Conservation (phyloP, 2,329 filamentous ascomycete species). For the Fusarium fujikuroi region DNA sequence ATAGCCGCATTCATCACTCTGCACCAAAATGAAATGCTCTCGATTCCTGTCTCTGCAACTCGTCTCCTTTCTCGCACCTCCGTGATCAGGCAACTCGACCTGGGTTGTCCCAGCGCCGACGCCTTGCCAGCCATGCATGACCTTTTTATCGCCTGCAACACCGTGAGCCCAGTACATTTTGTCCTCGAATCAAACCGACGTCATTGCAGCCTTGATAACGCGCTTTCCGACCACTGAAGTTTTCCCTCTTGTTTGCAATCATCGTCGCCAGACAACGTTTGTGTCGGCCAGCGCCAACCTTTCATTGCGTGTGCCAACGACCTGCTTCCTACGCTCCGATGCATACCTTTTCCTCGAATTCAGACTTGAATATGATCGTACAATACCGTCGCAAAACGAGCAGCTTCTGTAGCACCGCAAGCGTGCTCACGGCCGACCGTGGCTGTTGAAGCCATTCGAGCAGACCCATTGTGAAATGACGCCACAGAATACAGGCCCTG, state of each 20-base stretch:
- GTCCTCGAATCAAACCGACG: background rate
- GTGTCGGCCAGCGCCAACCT: background rate
- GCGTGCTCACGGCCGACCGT: background rate
- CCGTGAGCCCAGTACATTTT: background rate
- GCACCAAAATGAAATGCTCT: background rate
- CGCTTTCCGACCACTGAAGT: too few relatives aligned
- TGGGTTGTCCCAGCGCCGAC: background rate
- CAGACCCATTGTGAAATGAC: background rate
- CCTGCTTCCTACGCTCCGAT: rapidly evolving
- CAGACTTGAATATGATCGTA: background rate
- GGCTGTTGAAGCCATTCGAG: rapidly evolving
- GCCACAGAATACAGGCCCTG: too few relatives aligned
- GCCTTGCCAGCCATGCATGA: background rate
- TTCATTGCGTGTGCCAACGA: background rate
- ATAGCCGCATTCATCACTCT: background rate
- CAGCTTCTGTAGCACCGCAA: background rate
- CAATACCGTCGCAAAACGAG: background rate
- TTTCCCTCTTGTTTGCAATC: rapidly evolving
- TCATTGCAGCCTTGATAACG: rapidly evolving
- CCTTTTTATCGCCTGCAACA: background rate
- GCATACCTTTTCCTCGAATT: background rate
- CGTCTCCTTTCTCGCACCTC: background rate
- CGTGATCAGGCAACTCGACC: background rate
- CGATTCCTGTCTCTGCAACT: background rate
- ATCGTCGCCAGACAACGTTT: background rate